Conservation (phyloP, 2,329 filamentous ascomycete genomes). For the Neoscytalidium dimidiatum region DNA sequence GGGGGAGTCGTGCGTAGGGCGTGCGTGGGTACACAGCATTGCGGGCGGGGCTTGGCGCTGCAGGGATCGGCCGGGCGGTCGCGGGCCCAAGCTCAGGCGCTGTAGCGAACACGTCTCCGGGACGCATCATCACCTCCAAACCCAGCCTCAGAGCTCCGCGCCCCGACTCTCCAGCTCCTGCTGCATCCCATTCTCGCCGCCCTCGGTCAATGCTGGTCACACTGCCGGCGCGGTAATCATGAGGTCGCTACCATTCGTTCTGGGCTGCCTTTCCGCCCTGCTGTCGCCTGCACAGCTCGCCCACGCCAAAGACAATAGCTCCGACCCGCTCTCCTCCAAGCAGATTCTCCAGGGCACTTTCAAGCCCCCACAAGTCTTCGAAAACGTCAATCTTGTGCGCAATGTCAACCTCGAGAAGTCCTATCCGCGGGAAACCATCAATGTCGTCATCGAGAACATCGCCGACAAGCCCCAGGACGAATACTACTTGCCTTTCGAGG, state of each 20-base stretch:
- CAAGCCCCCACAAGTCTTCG: constrained; percentile 86
- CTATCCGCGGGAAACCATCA: constrained; percentile 86
- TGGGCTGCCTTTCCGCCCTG: constrained; percentile 56
- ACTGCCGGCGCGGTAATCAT: constrained; percentile 36
- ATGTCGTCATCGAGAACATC: constrained; percentile 90
- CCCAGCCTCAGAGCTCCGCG: constrained; percentile 23
- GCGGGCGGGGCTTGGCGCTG: neutral
- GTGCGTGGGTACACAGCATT: too few species aligned
- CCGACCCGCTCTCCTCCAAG: constrained; percentile 56
- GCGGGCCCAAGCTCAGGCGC: constrained; percentile 22
- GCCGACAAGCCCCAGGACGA: constrained; percentile 77
- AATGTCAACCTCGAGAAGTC: constrained; percentile 91
- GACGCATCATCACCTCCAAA: constrained; percentile 35
- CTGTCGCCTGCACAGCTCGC: constrained; percentile 56
- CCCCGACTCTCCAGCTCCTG: constrained; percentile 20
- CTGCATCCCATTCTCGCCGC: constrained; percentile 23
- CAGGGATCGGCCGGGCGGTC: constrained; percentile 23
- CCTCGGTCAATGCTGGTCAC: constrained; percentile 33
- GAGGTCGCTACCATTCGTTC: constrained; percentile 40
- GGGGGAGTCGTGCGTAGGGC: constrained; percentile 23
- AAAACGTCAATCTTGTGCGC: constrained; percentile 89
- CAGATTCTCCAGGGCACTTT: constrained; percentile 59
- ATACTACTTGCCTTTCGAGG: constrained; percentile 88
- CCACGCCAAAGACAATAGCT: constrained; percentile 60
- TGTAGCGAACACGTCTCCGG: constrained; percentile 36